phyloP scores from a whole-genome alignment of 805 yeast species.

The Hanseniaspora guilliermondii region DNA sequence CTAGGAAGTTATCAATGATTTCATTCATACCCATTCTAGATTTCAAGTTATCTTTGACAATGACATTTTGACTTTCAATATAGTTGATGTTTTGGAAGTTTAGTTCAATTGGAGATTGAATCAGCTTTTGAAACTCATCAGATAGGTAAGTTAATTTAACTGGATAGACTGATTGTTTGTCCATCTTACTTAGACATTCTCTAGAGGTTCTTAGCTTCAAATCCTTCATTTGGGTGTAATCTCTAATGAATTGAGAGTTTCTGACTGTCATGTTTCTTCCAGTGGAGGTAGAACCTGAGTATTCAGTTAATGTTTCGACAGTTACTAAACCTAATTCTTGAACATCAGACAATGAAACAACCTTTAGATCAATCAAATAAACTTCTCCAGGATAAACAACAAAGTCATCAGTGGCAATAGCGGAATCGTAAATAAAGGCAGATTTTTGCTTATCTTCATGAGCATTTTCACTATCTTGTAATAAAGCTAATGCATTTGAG shows the following conservation, averaged over 20 bases:
- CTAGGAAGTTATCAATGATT: conserved; percentile 64
- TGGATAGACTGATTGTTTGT: conserved; percentile 78
- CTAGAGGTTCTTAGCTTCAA: conserved; percentile 67
- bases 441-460: conserved; percentile 13
- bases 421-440: conserved; percentile 31
- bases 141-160: conserved; percentile 71
- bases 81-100: conserved; percentile 19
- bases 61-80: conserved; percentile 32
- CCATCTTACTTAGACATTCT: conserved; percentile 55
- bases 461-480: conserved; percentile 12
- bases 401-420: conserved; percentile 70
- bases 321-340: conserved; percentile 56
- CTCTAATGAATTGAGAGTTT: conserved; percentile 71
- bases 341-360: conserved; percentile 52
- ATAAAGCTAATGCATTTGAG: conserved; percentile 1
- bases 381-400: conserved; percentile 70
- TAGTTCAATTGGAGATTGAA: conserved; percentile 17
- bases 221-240: conserved; percentile 68
- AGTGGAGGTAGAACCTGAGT: conserved; percentile 48
- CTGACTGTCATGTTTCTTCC: conserved; percentile 41
- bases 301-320: conserved; percentile 52
- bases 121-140: conserved; percentile 25
- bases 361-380: conserved; percentile 67
- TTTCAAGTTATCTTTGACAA: conserved; percentile 40
- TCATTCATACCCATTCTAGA: conserved; percentile 68